Percentiles rank a stretch among this genome's conserved stretches.
Conservation (phyloP, 164 flowering plant genomes). For the Amborella trichopoda region DNA sequence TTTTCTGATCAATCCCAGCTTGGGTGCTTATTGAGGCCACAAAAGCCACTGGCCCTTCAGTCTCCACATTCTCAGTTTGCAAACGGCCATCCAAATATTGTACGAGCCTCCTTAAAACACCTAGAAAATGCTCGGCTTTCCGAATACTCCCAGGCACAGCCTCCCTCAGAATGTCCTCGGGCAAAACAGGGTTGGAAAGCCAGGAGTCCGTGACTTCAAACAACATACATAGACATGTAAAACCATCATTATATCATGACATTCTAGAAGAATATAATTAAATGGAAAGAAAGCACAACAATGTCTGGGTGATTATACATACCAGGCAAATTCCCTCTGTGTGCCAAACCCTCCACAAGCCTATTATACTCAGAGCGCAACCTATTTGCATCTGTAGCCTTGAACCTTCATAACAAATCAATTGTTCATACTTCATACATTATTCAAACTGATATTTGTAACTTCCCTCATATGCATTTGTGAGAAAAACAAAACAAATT, state of each 20-base stretch:
- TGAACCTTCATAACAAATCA: conserved; percentile 96
- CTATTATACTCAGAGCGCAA: conserved; percentile 87
- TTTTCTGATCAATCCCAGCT: conserved; percentile 95
- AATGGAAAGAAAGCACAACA: not conserved
- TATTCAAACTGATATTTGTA: too few species aligned
- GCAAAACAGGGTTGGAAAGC: conserved; percentile 93
- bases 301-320: too few species aligned
- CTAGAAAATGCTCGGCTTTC: conserved; percentile 90
- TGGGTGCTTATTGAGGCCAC: conserved; percentile 47
- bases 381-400: conserved; percentile 94
- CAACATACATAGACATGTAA: too few species aligned
- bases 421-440: conserved; percentile 3
- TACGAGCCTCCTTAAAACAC: conserved; percentile 80
- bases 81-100: conserved; percentile 79
- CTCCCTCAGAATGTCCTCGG: conserved; percentile 93
- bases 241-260: too few species aligned
- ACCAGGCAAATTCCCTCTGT: conserved; percentile 77
- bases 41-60: conserved; percentile 87
- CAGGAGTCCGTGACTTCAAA: conserved; percentile 61
- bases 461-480: too few species aligned
- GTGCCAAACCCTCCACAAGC: conserved; percentile 95
- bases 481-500: not conserved
- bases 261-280: not conserved
- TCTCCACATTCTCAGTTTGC: conserved; percentile 85
- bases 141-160: conserved; percentile 99